Evolutionary conservation across 2,329 filamentous ascomycete genomes (phyloP).

Genomic region (Pseudocercospora musae): DNA sequence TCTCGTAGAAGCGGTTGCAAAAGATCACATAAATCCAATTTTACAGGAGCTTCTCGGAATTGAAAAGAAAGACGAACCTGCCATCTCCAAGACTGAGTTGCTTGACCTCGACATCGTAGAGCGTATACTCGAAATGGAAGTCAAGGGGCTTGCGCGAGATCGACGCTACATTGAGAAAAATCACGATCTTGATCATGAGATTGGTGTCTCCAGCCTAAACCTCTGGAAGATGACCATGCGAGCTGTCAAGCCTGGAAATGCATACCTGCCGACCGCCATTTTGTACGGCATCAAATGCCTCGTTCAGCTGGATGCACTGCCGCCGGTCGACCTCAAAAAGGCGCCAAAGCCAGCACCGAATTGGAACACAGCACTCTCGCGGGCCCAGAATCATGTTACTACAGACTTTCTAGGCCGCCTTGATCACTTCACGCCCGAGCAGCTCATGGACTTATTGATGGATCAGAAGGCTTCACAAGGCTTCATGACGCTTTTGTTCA

Average conservation of each 20-base stretch:
- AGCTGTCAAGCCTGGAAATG: constrained; percentile 62
- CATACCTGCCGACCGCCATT: constrained; percentile 71
- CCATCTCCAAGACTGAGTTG: constrained; percentile 36
- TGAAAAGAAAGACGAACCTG: constrained; percentile 31
- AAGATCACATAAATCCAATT: constrained; percentile 29
- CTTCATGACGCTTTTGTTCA: constrained; percentile 75
- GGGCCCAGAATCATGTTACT: constrained; percentile 62
- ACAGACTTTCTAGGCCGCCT: constrained; percentile 73
- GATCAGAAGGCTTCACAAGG: constrained; percentile 67
- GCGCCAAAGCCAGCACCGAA: constrained; percentile 58
- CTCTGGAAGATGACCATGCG: constrained; percentile 77
- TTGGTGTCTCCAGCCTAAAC: constrained; percentile 66
- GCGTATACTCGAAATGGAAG: constrained; percentile 66
- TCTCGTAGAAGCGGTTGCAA: constrained; percentile 31
- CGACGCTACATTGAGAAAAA: constrained; percentile 62
- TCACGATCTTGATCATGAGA: constrained; percentile 61
- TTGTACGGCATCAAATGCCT: constrained; percentile 68
- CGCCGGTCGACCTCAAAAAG: constrained; percentile 36
- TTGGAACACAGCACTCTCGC: constrained; percentile 72
- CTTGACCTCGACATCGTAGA: constrained; percentile 64
- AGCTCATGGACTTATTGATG: constrained; percentile 67
- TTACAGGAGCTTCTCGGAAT: constrained; percentile 32
- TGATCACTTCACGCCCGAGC: constrained; percentile 67
- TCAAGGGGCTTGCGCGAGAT: constrained; percentile 66
- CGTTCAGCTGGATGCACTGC: constrained; percentile 71